Evolutionary conservation across 768 basidiomycete species (phyloP).

Genomic region (Paxillus ammoniavirescens): DNA sequence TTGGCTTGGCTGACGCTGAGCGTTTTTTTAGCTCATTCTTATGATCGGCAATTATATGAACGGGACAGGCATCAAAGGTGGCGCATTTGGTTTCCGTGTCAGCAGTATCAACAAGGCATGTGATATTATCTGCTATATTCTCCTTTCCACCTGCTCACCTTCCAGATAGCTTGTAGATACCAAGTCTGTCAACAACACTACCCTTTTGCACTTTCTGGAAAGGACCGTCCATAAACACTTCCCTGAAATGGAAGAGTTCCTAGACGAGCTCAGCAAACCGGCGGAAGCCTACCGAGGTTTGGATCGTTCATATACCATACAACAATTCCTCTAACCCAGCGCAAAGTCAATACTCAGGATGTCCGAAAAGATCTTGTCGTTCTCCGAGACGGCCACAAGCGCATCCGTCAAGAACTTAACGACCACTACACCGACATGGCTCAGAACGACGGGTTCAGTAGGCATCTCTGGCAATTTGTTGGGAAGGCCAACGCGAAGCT

Average conservation of each 20-base stretch:
- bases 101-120: constrained; percentile 95
- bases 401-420: constrained; percentile 75
- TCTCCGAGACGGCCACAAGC: constrained; percentile 72
- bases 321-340: constrained; percentile 7
- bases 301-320: constrained; percentile 10
- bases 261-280: constrained; percentile 86
- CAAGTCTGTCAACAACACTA: constrained; percentile 93
- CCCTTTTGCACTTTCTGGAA: constrained; percentile 92
- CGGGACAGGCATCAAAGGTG: constrained; percentile 92
- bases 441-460: constrained; percentile 74
- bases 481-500: constrained; percentile 72
- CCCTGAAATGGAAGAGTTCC: constrained; percentile 80
- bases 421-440: constrained; percentile 77
- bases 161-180: constrained; percentile 84
- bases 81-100: constrained; percentile 94
- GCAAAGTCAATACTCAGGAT: constrained; percentile 80
- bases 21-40: constrained; percentile 67
- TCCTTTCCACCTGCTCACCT: neutral
- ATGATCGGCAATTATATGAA: constrained; percentile 99
- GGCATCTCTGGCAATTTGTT: constrained; percentile 90
- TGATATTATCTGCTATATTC: neutral
- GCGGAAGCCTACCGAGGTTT: constrained; percentile 91
- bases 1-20: constrained; percentile 2
- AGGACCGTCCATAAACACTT: constrained; percentile 86
- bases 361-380: constrained; percentile 73